Conservation (phyloP, 2,329 filamentous ascomycete genomes). For the Nannizzia gypsea region DNA sequence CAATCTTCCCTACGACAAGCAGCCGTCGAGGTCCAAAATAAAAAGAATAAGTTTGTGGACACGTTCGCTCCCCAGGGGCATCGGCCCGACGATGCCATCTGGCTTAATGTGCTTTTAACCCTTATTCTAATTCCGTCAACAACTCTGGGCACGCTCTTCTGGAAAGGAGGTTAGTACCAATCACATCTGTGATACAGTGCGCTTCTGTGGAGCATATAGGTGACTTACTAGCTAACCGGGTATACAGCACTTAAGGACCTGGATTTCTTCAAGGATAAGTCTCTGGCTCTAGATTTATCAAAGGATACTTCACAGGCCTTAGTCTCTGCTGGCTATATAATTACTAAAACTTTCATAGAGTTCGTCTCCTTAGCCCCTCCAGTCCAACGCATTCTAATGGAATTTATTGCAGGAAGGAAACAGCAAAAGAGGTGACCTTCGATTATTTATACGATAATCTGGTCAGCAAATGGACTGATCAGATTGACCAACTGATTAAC, state of each 20-base stretch:
- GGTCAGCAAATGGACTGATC: neutral
- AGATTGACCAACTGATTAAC: neutral
- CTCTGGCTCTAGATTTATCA: neutral
- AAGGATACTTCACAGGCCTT: neutral
- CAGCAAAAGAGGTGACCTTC: neutral
- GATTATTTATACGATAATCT: neutral
- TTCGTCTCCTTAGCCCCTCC: neutral
- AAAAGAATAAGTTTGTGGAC: neutral
- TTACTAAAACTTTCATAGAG: neutral
- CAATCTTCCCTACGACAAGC: neutral
- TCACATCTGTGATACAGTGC: too few species aligned
- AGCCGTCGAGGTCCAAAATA: neutral
- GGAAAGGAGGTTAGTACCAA: neutral
- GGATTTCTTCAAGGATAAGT: neutral
- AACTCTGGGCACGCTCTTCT: neutral
- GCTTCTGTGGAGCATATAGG: neutral
- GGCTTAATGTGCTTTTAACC: neutral
- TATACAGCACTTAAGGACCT: neutral
- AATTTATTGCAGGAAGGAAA: neutral
- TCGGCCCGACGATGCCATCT: neutral
- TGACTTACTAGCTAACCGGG: neutral
- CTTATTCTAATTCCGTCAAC: neutral
- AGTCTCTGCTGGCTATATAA: neutral
- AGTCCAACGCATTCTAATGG: neutral
- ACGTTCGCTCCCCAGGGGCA: neutral